These are phyloP conservation scores for Plasmodium fragile DNA, from an alignment of 169 alveolate species.

Conservation along the genomic window DNA sequence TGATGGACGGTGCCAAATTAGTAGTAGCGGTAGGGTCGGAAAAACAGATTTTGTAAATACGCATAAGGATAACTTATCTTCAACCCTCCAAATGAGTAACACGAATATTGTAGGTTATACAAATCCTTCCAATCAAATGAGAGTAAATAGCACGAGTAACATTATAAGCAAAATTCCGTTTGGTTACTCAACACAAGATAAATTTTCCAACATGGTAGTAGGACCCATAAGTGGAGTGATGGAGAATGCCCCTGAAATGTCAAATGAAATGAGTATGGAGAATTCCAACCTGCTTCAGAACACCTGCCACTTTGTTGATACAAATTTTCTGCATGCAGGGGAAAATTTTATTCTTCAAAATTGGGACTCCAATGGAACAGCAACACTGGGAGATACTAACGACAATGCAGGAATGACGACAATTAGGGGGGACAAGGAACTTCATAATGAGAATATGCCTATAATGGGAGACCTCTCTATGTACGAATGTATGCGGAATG, in stretches of 20 bases:
- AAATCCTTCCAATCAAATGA: background rate
- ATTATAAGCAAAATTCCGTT: background rate
- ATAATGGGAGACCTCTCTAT: background rate
- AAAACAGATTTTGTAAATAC: background rate
- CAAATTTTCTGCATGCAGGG: background rate
- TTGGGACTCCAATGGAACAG: background rate
- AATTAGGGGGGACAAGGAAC: background rate
- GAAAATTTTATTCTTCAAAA: background rate
- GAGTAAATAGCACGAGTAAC: background rate
- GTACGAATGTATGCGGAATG: background rate
- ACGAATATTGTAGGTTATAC: background rate
- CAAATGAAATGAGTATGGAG: background rate
- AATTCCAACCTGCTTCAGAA: background rate
- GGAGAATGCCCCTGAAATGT: background rate
- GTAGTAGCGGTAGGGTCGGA: background rate
- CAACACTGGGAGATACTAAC: background rate
- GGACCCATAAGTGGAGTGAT: background rate
- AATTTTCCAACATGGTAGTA: background rate
- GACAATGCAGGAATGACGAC: background rate
- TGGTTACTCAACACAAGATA: background rate
- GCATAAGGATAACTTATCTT: background rate
- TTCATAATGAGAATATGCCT: background rate
- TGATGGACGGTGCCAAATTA: background rate
- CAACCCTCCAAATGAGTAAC: background rate
- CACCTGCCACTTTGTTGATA: background rate